These are phyloP conservation scores for Leccinum disarticulatum DNA, from an alignment of 768 basidiomycete genomes.

Conservation along the genomic window DNA sequence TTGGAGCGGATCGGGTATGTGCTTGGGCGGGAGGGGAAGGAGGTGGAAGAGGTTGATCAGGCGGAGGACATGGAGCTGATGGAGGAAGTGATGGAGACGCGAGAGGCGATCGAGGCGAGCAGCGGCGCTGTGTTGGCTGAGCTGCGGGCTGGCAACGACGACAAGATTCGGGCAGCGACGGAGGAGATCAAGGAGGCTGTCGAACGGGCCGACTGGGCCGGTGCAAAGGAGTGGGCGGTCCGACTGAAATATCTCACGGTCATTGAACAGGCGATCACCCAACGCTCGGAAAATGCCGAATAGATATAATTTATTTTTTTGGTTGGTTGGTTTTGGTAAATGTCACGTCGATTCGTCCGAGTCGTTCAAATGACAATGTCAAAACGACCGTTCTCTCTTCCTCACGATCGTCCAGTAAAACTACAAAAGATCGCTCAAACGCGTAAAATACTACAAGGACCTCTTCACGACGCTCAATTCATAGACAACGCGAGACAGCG, in stretches of 20 bases:
- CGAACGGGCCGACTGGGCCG: slow-evolving; percentile 50
- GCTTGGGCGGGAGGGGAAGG: slow-evolving; percentile 57
- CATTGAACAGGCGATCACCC: slow-evolving; percentile 42
- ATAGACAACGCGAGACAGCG: slow-evolving; percentile 27
- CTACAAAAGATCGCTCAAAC: slow-evolving; percentile 8
- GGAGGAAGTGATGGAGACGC: slow-evolving; percentile 71
- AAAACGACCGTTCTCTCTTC: slow-evolving; percentile 15
- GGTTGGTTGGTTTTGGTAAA: not conserved
- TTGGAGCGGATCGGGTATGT: slow-evolving; percentile 80
- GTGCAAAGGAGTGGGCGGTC: slow-evolving; percentile 58
- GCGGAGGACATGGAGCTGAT: slow-evolving; percentile 71
- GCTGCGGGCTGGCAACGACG: slow-evolving; percentile 54
- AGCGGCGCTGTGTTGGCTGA: slow-evolving; percentile 51
- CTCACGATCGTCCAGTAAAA: slow-evolving; percentile 17
- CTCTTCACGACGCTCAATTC: slow-evolving; percentile 37
- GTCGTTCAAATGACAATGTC: not conserved
- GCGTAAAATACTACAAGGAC: slow-evolving; percentile 20
- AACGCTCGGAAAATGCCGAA: slow-evolving; percentile 23
- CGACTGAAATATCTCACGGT: slow-evolving; percentile 73
- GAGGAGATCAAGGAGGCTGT: slow-evolving; percentile 50
- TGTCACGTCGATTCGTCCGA: not conserved
- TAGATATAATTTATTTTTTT: not conserved
- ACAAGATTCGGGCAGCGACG: slow-evolving; percentile 47
- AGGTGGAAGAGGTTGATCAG: slow-evolving; percentile 67
- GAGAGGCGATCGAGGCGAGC: slow-evolving; percentile 68